Conservation (phyloP, 805 yeast species). For the Kuraishia borneana region DNA sequence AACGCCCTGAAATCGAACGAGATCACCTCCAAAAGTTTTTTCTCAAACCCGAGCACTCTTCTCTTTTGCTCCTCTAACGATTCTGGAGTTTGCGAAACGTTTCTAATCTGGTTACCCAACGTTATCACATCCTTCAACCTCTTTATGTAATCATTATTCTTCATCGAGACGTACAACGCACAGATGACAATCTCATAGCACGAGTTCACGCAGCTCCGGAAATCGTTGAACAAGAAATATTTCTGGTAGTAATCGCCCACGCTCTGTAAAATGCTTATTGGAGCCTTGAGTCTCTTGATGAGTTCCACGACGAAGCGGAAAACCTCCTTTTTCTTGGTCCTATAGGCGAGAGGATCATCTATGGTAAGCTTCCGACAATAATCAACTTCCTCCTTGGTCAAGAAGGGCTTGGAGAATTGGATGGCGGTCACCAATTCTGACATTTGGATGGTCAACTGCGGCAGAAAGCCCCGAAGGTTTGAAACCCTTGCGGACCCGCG, state of each 20-base stretch:
- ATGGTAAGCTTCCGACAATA: slow-evolving; percentile 10
- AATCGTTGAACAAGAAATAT: slow-evolving; percentile 52
- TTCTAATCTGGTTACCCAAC: slow-evolving; percentile 30
- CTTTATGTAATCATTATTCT: slow-evolving; percentile 78
- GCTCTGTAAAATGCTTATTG: slow-evolving; percentile 57
- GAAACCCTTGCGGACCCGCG: neutral
- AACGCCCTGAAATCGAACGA: slow-evolving; percentile 72
- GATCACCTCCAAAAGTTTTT: slow-evolving; percentile 62
- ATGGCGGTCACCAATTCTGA: slow-evolving; percentile 3
- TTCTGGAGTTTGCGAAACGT: slow-evolving; percentile 12
- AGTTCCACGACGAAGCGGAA: slow-evolving; percentile 44
- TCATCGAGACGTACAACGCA: slow-evolving; percentile 58
- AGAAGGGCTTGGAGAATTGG: slow-evolving; percentile 23
- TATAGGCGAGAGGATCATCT: slow-evolving; percentile 11
- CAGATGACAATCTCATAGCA: slow-evolving; percentile 59
- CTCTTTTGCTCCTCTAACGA: slow-evolving; percentile 43
- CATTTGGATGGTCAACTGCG: neutral
- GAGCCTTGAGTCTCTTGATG: slow-evolving; percentile 46
- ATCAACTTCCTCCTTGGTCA: slow-evolving; percentile 16
- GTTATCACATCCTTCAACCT: slow-evolving; percentile 52
- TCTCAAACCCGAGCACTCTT: slow-evolving; percentile 50
- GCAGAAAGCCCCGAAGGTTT: neutral
- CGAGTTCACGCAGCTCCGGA: slow-evolving; percentile 30
- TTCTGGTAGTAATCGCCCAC: slow-evolving; percentile 68
- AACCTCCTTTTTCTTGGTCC: slow-evolving; percentile 22